Percentiles rank a stretch among this genome's conserved stretches.
Conservation (phyloP, 257 asterid genomes). For the Hygrophila difformis region DNA sequence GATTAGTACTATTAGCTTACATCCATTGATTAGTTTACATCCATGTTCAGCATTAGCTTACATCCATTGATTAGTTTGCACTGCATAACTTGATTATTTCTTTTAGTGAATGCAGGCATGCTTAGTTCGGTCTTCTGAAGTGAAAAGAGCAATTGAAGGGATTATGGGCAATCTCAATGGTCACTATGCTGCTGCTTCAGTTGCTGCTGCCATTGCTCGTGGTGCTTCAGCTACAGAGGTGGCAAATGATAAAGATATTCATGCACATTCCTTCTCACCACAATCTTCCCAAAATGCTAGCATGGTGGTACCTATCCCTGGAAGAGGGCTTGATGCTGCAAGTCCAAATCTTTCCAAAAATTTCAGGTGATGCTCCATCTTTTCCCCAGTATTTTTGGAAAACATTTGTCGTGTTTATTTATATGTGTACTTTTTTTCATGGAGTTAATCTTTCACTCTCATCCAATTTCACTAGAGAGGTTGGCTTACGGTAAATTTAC, state of each 20-base stretch:
- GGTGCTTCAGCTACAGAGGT: constrained; percentile 79
- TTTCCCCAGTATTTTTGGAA: constrained; percentile 6
- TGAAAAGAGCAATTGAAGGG: constrained; percentile 92
- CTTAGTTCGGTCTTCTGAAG: constrained; percentile 87
- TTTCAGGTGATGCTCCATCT: constrained; percentile 50
- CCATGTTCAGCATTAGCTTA: too few species aligned
- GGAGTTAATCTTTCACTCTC: constrained; percentile 9
- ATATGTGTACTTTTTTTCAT: background rate
- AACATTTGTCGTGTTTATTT: constrained; percentile 1
- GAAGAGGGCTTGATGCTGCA: constrained; percentile 63
- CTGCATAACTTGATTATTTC: constrained; percentile 64
- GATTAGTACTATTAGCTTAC: background rate
- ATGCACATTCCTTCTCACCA: constrained; percentile 33
- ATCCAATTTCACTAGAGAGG: too few species aligned
- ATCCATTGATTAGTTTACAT: constrained; percentile 13
- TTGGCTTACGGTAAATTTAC: too few species aligned
- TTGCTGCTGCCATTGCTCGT: constrained; percentile 96
- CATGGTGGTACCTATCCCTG: constrained; percentile 34
- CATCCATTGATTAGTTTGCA: constrained; percentile 19
- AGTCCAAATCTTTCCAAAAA: constrained; percentile 53
- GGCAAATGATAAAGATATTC: constrained; percentile 47
- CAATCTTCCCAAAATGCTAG: constrained; percentile 43
- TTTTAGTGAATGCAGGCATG: constrained; percentile 98
- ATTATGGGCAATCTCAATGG: constrained; percentile 85
- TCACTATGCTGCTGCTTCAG: constrained; percentile 97